Conservation (phyloP, 108 stramenopile species). For the Fistulifera solaris region DNA sequence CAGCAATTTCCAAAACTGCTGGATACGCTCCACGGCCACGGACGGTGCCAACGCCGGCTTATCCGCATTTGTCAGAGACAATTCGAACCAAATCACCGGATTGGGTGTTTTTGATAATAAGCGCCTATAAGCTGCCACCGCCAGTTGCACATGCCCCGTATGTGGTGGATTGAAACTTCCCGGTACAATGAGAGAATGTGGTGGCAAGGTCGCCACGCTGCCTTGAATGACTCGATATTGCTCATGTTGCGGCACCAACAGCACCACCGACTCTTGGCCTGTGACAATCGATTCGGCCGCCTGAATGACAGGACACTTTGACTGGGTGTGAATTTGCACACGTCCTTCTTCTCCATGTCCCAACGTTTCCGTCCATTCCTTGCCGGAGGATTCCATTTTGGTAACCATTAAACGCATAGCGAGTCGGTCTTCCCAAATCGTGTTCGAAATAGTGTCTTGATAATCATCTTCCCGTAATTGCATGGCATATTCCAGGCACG, state of each 20-base stretch:
- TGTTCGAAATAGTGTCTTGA: too few relatives aligned
- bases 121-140: conserved; percentile 51
- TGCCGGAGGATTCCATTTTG: too few relatives aligned
- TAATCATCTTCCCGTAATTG: not conserved
- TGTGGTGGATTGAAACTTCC: conserved; percentile 91
- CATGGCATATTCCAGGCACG: conserved; percentile 4
- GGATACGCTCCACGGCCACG: conserved; percentile 21
- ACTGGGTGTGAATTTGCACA: too few relatives aligned
- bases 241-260: not conserved
- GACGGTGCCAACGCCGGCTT: conserved; percentile 63
- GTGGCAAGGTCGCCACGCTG: conserved; percentile 20
- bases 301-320: too few relatives aligned
- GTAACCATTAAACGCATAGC: too few relatives aligned
- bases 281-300: too few relatives aligned
- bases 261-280: not conserved
- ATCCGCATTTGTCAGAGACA: conserved; percentile 75
- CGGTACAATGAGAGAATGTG: conserved; percentile 59
- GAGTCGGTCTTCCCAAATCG: too few relatives aligned
- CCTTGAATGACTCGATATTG: conserved; percentile 1
- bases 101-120: conserved; percentile 1
- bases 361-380: too few relatives aligned
- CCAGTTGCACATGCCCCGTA: conserved; percentile 65
- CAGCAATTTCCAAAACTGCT: conserved; percentile 28
- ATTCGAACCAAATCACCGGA: conserved; percentile 52
- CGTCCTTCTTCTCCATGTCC: too few relatives aligned